A percentile compares a stretch with the other conserved stretches of the same genome.
These are phyloP conservation scores for Flaveria brownii DNA, from an alignment of 129 eudicot species.

Conservation along the genomic window DNA sequence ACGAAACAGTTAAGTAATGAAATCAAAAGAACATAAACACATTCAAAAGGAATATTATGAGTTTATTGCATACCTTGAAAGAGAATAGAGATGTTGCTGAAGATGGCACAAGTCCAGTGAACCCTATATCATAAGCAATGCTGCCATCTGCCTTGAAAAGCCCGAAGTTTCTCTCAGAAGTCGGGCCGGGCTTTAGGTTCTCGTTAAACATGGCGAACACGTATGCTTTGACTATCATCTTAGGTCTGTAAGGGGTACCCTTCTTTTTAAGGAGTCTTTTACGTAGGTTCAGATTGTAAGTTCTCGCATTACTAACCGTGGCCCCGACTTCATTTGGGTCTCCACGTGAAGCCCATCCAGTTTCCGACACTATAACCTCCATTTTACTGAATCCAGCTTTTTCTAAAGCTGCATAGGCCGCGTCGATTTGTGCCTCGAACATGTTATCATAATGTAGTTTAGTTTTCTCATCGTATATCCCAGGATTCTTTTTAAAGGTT, in stretches of 20 bases:
- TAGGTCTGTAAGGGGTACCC: constrained; percentile 89
- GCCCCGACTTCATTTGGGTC: constrained; percentile 81
- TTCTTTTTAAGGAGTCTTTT: constrained; percentile 63
- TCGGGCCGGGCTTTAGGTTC: constrained; percentile 89
- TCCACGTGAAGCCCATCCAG: constrained; percentile 91
- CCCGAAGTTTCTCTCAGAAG: constrained; percentile 91
- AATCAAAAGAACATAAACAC: background rate
- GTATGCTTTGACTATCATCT: constrained; percentile 60
- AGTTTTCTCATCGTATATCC: constrained; percentile 65
- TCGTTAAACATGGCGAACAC: constrained; percentile 91
- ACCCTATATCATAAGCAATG: constrained; percentile 72
- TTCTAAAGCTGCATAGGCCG: constrained; percentile 77
- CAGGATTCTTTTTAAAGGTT: constrained; percentile 51
- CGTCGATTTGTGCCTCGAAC: constrained; percentile 92
- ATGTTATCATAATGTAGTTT: constrained; percentile 86
- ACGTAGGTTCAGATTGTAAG: constrained; percentile 62
- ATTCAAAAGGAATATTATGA: background rate
- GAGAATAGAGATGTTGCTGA: constrained; percentile 51
- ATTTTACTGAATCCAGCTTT: constrained; percentile 67
- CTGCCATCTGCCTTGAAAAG: constrained; percentile 90
- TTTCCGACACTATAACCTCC: constrained; percentile 91
- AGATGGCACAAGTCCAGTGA: constrained; percentile 69
- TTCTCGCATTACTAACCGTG: constrained; percentile 54
- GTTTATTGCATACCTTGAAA: constrained; percentile 48
- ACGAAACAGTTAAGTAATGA: constrained; percentile 8